Evolutionary conservation across 2,329 filamentous ascomycete species (phyloP), one percentile per base, ranked within the genome.

Genomic region (Xylaria hypoxylon): DNA sequence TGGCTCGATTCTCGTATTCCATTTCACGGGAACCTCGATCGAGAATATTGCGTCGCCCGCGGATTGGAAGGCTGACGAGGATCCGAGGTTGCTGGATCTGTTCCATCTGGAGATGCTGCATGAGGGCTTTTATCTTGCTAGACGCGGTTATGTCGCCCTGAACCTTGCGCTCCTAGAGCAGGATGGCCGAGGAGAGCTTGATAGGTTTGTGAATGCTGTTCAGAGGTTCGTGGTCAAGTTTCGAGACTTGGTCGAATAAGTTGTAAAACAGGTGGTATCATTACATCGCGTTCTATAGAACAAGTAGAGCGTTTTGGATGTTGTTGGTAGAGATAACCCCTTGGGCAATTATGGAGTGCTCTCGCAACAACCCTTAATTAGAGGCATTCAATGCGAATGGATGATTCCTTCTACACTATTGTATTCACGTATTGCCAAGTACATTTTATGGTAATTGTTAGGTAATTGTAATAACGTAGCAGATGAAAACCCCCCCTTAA

Each of bases 91-190:
- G 31, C 78, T 78, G 58, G 78, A 82, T 38, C 69, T 84, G 2
- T 81, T 84, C 63, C 83, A 82, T 78, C 78, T 81, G n/a, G 79
- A 83, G 62, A 82, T 84, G 80, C 64, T 83, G 51, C 77, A 83
- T 56, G 75, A 77, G 11, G 79, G 79, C 0, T 84, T 81, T 60
- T 84, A 81, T 78, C 70, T 81, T 10, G 79, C 80, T 1, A 71
- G 78, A 2, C 74, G 81, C 42, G 82, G 82, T 0, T 79, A 78
- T 59, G 77, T 82, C 35, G 78, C 81, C 2, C 69, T 84, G 60
- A 78, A 80, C 15, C 66, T 83, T 24, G 77, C 72, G 33, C 81
- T 80, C 11, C 76, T 80, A 1, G 69, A 77, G 19, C 72, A 75
- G 10, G 81, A 67, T 15, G 68, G 68, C 15, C 33, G 63, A 31